A percentile compares a stretch with the other conserved stretches of the same genome.
These are phyloP conservation scores for Trebouxiophyceae sp. DNA, from an alignment of 163 green algal genomes.

Conservation along the genomic window DNA sequence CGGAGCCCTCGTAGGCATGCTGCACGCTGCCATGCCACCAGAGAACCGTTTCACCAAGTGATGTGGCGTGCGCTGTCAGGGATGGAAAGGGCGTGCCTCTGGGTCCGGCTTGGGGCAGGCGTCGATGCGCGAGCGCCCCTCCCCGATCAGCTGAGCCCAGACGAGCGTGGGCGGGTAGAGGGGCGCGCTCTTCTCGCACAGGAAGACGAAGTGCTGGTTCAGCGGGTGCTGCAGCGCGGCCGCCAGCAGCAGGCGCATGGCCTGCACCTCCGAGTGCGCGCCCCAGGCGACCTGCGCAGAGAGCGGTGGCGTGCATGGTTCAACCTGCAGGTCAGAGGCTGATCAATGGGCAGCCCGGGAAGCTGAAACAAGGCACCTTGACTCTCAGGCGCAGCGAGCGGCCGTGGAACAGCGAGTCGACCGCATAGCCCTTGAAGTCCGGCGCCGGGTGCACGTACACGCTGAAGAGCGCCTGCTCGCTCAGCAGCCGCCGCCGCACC, in stretches of 20 bases:
- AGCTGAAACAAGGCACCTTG: no score
- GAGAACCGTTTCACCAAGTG: no score
- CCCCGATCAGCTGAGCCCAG: not conserved
- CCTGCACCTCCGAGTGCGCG: not conserved
- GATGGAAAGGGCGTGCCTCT: no score
- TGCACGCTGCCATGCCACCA: no score
- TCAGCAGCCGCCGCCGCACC: not conserved
- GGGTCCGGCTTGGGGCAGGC: no score
- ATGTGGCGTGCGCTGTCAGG: no score
- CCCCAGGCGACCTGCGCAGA: not conserved
- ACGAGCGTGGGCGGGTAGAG: not conserved
- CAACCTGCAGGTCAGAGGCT: no score
- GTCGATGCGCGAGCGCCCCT: not conserved
- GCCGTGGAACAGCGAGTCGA: not conserved
- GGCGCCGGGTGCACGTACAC: not conserved
- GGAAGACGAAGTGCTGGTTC: not conserved
- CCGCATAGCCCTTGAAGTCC: not conserved
- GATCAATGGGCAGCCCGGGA: no score
- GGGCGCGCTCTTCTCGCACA: not conserved
- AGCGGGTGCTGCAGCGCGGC: not conserved
- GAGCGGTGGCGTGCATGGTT: no score
- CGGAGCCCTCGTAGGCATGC: no score
- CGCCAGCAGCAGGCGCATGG: not conserved
- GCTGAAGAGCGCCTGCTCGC: not conserved
- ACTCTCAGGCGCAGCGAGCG: not conserved